Conservation (phyloP, 768 basidiomycete species). For the Amanita pseudoporphyria region DNA sequence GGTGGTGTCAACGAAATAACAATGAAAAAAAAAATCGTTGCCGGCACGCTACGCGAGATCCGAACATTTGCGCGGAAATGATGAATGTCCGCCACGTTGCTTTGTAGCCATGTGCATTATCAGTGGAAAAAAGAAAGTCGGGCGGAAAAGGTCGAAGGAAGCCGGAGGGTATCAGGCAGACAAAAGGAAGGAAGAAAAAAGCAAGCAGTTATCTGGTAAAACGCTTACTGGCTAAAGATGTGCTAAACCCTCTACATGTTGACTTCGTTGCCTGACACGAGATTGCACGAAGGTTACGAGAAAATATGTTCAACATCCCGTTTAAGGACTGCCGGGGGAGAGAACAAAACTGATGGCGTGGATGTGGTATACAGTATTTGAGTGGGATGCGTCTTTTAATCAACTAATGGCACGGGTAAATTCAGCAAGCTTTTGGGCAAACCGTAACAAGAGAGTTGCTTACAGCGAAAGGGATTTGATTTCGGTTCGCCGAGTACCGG, state of each 20-base stretch:
- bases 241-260: background rate
- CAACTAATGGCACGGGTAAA: no score
- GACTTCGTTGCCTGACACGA: background rate
- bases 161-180: background rate
- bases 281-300: background rate
- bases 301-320: background rate
- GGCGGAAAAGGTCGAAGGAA: background rate
- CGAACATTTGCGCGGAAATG: no score
- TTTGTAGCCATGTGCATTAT: background rate
- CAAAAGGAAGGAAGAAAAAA: background rate
- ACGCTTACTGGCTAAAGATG: background rate
- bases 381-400: background rate
- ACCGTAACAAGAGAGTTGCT: no score
- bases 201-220: background rate
- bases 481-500: no score
- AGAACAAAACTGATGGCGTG: background rate
- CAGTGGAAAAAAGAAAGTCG: background rate
- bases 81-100: background rate
- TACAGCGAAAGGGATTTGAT: no score
- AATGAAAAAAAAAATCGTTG: no score
- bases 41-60: no score
- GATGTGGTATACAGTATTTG: background rate
- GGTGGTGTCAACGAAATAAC: background rate
- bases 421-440: background rate
- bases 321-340: background rate